Evolutionary conservation across 305 asterid species (phyloP).

Genomic region (Solanum hybrid): DNA sequence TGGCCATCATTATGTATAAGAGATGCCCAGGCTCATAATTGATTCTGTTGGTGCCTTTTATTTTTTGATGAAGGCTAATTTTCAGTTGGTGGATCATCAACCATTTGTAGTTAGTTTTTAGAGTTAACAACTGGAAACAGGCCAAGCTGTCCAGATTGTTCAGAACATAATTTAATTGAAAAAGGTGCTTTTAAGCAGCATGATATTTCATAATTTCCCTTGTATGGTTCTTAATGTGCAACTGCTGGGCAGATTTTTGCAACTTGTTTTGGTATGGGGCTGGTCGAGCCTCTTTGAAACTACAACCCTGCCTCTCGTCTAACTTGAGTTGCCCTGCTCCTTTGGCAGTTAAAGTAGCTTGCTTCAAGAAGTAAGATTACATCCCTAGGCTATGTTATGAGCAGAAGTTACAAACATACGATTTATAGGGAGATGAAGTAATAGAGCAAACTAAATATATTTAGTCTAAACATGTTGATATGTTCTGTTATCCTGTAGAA

Average conservation of each 20-base stretch:
- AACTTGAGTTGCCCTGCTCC: background rate
- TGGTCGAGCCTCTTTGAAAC: background rate
- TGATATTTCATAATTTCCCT: background rate
- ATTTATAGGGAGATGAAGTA: background rate
- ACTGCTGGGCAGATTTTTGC: background rate
- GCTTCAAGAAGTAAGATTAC: background rate
- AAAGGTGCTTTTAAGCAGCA: background rate
- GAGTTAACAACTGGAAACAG: background rate
- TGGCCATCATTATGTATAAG: background rate
- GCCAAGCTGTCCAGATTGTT: background rate
- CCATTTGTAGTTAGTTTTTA: constrained; percentile 2
- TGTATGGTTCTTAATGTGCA: background rate
- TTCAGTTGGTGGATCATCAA: background rate
- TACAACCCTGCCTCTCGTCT: background rate
- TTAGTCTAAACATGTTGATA: too few species aligned
- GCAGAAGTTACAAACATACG: background rate
- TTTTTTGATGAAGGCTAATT: background rate
- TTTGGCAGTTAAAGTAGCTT: background rate
- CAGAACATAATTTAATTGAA: background rate
- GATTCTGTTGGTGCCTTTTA: background rate
- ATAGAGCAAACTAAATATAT: background rate
- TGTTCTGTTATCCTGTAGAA: too few species aligned
- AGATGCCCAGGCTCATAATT: background rate
- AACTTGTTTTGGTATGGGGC: background rate
- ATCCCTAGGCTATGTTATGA: background rate